Evolutionary conservation across 192 early-diverging fungal species (phyloP).

Genomic region (Lunasporangiospora selenospora): DNA sequence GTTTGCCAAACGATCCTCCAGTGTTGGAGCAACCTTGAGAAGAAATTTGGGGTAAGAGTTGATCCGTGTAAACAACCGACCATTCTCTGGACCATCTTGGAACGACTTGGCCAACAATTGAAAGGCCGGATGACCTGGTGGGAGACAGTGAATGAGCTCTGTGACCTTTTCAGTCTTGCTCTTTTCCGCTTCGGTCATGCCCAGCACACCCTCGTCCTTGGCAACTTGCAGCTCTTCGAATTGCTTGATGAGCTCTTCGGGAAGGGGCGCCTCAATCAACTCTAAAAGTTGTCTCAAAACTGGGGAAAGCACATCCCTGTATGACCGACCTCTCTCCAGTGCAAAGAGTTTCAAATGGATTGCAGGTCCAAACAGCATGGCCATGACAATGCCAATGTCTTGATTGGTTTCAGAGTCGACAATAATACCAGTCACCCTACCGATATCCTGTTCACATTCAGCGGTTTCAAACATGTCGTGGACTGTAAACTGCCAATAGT

Average conservation of each 20-base stretch:
- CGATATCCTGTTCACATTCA: background rate
- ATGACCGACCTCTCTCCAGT: background rate
- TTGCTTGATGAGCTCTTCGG: too few relatives aligned
- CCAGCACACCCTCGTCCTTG: slow-evolving; percentile 2
- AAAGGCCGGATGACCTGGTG: slow-evolving; percentile 9
- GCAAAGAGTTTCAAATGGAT: slow-evolving; percentile 12
- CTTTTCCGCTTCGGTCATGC: background rate
- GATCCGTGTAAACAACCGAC: slow-evolving; percentile 16
- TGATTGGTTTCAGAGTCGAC: slow-evolving; percentile 20
- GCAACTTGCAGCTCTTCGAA: background rate
- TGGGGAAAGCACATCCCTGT: slow-evolving; percentile 9
- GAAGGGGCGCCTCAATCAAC: background rate
- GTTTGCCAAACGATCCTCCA: slow-evolving; percentile 17
- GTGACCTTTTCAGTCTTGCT: slow-evolving; percentile 1
- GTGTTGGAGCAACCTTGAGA: slow-evolving; percentile 4
- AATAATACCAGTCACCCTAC: slow-evolving; percentile 7
- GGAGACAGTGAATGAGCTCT: slow-evolving; percentile 3
- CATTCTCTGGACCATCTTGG: background rate
- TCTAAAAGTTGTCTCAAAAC: slow-evolving; percentile 16
- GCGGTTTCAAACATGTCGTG: slow-evolving; percentile 9
- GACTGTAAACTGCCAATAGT: slow-evolving; percentile 33
- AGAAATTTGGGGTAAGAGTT: slow-evolving; percentile 21
- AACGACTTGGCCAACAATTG: slow-evolving; percentile 1
- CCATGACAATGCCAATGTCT: slow-evolving; percentile 11
- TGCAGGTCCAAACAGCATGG: background rate